phyloP scores from a whole-genome alignment of 768 basidiomycete genomes.

The Xerocomus potaroensis region DNA sequence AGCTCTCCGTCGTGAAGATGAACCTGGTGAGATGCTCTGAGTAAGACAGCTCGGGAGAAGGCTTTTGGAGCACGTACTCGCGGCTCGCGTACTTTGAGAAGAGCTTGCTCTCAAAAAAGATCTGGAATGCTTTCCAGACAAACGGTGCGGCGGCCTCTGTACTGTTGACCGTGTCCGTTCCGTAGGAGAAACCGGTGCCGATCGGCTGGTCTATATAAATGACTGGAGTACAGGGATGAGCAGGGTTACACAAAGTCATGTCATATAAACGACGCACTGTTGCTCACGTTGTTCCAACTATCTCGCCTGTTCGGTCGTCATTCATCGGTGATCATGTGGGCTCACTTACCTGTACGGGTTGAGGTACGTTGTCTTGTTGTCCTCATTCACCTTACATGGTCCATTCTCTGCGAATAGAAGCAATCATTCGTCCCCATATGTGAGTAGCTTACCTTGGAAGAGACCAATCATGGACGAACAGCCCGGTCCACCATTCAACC shows the following conservation, averaged over 20 bases:
- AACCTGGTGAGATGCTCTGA: conserved; percentile 36
- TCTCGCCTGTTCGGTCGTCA: background rate
- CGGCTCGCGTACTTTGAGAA: conserved; percentile 50
- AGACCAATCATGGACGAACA: conserved; percentile 63
- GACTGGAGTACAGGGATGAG: conserved; percentile 35
- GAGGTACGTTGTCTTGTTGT: conserved; percentile 45
- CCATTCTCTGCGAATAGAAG: conserved; percentile 46
- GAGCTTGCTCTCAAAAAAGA: conserved; percentile 52
- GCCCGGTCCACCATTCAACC: conserved; percentile 59
- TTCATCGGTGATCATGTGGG: background rate
- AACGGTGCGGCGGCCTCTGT: conserved; percentile 49
- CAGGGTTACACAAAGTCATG: background rate
- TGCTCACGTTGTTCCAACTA: conserved; percentile 68
- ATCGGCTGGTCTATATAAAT: conserved; percentile 71
- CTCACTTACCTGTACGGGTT: conserved; percentile 55
- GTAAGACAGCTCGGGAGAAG: background rate
- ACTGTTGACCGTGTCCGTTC: conserved; percentile 50
- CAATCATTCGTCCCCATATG: background rate
- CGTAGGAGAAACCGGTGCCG: conserved; percentile 61
- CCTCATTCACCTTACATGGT: conserved; percentile 56
- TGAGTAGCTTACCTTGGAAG: conserved; percentile 47
- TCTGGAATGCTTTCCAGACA: conserved; percentile 61
- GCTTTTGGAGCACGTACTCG: conserved; percentile 37
- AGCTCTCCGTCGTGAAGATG: conserved; percentile 62
- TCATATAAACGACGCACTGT: conserved; percentile 40